phyloP scores from a whole-genome alignment of 2,329 filamentous ascomycete species.

The Aureobasidium subglaciale region DNA sequence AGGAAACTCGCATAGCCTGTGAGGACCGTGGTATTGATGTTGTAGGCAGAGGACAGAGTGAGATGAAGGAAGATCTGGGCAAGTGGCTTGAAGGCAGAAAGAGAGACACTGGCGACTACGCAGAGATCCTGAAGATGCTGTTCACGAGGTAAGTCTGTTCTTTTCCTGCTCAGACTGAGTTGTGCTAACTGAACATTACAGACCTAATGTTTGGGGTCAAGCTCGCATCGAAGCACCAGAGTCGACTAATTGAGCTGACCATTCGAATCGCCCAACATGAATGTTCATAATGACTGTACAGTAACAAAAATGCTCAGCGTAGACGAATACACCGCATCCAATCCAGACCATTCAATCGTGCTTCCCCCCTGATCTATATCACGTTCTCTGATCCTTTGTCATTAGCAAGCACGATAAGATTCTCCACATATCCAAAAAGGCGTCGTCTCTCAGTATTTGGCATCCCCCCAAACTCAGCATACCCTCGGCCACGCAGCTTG shows the following conservation, averaged over 20 bases:
- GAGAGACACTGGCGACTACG: conserved; percentile 29
- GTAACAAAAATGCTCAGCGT: neutral
- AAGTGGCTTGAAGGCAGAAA: conserved; percentile 35
- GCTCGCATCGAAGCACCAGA: neutral
- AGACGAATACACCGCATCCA: no score
- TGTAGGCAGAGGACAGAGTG: conserved; percentile 22
- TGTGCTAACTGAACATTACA: neutral
- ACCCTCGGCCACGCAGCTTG: no score
- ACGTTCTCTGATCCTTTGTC: no score
- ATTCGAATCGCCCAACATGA: neutral
- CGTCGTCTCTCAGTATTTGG: no score
- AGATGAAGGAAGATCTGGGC: conserved; percentile 26
- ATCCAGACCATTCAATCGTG: no score
- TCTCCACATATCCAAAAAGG: no score
- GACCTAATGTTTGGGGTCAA: conserved; percentile 12
- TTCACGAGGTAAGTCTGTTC: conserved; percentile 27
- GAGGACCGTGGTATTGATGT: conserved; percentile 31
- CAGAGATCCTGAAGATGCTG: conserved; percentile 27
- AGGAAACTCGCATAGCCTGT: conserved; percentile 32
- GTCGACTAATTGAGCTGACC: neutral
- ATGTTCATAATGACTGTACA: neutral
- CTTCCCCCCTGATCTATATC: no score
- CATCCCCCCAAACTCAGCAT: no score
- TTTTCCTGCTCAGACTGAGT: neutral
- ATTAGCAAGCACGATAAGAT: no score